phyloP scores from a whole-genome alignment of 345 rosid genomes.

The Lepidium africanum region DNA sequence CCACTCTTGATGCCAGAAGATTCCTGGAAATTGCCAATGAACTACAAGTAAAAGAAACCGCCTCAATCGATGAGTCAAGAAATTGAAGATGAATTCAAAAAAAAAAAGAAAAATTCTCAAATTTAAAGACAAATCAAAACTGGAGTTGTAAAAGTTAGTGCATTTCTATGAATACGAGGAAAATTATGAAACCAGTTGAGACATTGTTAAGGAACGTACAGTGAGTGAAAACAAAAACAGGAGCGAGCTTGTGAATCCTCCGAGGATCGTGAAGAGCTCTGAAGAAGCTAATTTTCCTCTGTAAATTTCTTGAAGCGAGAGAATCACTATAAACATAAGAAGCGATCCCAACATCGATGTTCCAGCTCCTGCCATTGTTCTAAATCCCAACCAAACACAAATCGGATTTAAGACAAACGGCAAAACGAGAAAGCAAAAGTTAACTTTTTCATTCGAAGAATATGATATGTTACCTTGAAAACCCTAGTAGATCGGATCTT shows the following conservation, averaged over 20 bases:
- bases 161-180: background rate
- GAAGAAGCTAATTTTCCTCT: conserved; percentile 69
- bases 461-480: background rate
- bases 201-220: conserved; percentile 31
- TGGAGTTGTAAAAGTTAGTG: background rate
- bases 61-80: background rate
- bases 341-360: conserved; percentile 71
- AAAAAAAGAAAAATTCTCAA: background rate
- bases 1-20: conserved; percentile 69
- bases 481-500: conserved; percentile 9
- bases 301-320: conserved; percentile 74
- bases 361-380: conserved; percentile 67
- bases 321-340: conserved; percentile 51
- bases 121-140: background rate
- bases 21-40: conserved; percentile 85
- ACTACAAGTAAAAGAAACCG: conserved; percentile 38
- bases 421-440: background rate
- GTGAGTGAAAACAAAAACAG: conserved; percentile 64
- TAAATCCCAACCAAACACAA: background rate
- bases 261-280: conserved; percentile 70
- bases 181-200: background rate
- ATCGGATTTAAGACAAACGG: background rate
- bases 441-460: background rate
- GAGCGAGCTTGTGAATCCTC: conserved; percentile 82
- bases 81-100: background rate